Evolutionary conservation across 441 rosid genomes (phyloP), one percentile per base, ranked within the genome.

Genomic region (Oxalis stricta): DNA sequence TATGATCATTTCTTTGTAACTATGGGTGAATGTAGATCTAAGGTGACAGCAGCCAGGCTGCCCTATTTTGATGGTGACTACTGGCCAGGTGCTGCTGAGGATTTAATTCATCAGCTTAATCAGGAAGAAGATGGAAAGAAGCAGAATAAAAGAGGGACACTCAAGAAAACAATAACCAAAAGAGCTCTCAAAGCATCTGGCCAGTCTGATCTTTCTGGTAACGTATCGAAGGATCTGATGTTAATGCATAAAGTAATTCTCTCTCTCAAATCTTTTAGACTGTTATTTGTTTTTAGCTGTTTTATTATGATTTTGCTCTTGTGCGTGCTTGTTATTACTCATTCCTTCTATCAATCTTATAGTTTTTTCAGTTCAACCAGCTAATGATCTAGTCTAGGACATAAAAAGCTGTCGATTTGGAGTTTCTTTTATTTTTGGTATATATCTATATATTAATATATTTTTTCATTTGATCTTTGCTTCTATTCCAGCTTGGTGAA

Each of bases 71-170:
- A 88, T 61, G 99, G 99, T 61, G 97, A 93, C 68, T 93, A 93
- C 66, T 93, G 97, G 99, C 97, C 99, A 42, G 99, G 94, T 58
- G 97, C 99, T 42, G 99, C 99, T 0, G 99, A 93, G 73, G 97
- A 93, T 61, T 67, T 93, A 44, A 84, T 93, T 52, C 67, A 75
- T 74, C 97, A 84, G 70, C 73, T 93, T 59, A 77, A 80, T 42
- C 96, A 93, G 73, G 97, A 92, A 52, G 97, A 87, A 65, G 96
- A 93, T 63, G 94, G 89, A 44, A 79, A 79, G 70, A 92, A 84
- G 66, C 83, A 75, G 24, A 92, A 80, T 56, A 87, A 82, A 69
- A 87, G 84, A 67, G 97, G 97, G 58, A 64, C 77, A 22, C 75
- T 71, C 10, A 88, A 92, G 64, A 82, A 87, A 67, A 68, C 82